Evolutionary conservation across 2,329 filamentous ascomycete genomes (phyloP), one percentile per base, ranked within the genome.

Genomic region (Phyllosticta citribraziliensis): DNA sequence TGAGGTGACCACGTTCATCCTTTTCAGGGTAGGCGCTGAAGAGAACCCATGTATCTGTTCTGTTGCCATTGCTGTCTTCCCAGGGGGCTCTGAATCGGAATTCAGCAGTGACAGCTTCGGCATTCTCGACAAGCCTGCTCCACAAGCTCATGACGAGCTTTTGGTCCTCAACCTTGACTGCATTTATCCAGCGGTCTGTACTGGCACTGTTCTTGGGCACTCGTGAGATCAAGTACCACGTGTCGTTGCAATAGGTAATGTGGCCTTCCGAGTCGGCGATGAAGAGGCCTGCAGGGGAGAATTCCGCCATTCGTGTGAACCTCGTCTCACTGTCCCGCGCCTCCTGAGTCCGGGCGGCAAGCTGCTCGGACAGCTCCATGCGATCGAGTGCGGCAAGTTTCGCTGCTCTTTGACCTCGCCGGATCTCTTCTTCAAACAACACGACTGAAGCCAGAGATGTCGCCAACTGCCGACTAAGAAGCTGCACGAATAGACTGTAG

Each of bases 221-320:
- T 35, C 86, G 79, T 0, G 87, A 87, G 35, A 91, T 88, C 65
- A 81, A 78, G 63, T 81, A 82, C 80, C 80, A 94, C 69, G 88
- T 89, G 64, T 92, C 88, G 70, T 95, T 95, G 70, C 86, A 89
- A 70, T 90, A 94, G 10, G 82, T 88, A 66, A 94, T 88, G 24
- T 81, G 77, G 3, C 90, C 89, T 51, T 79, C 73, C 0, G 83
- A 80, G 68, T 91, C 83, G n/a, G 88, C 88, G 66, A 94, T 92
- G 70, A 93, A 93, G 76, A 95, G 87, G 27, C 89, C 90, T 1
- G 92, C 89, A 0, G 89, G 89, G 0, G 88, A 88, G 65, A 91
- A 89, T 69, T 92, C 89, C 2, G 89, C 88, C 88, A 94, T 91
- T 53, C 88, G 81, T 0, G 88, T 90, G 70, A 94, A 94, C 62